Evolutionary conservation across 352 stramenopile genomes (phyloP), one percentile per base, ranked within the genome.

Genomic region (Phytophthora crassamura): DNA sequence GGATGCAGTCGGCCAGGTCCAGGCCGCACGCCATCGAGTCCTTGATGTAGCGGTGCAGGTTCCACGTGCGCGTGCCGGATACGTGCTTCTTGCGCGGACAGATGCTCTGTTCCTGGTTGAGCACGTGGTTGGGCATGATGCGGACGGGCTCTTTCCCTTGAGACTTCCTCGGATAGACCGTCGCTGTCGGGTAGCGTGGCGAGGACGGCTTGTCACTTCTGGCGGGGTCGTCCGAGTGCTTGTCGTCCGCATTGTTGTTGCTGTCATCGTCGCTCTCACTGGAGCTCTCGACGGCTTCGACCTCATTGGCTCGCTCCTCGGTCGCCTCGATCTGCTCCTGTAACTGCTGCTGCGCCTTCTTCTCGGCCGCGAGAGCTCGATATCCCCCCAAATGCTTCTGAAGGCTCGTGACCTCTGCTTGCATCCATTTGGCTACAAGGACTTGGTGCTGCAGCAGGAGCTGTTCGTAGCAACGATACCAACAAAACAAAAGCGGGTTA

Each of bases 11-110:
- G 33, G 57, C 42, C 14, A 90, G 45, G 48, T 93, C 82, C 4
- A 90, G 49, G 0, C 80, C 80, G 12, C 54, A 64, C 18, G 81
- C 78, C 67, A 91, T 79, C 2, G 81, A 89, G 47, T 86, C 65
- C 51, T 93, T 91, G 72, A 90, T 89, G 43, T 87, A 72, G 16
- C 76, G 73, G 49, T 93, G 84, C 39, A 90, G 65, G 32, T 90
- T 78, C 83, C 83, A 91, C 30, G 78, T 88, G 5, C 78, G 69
- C 6, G 82, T 85, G 20, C 84, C 80, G 10, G 78, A 75, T 3
- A 65, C 58, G 56, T 90, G 80, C 58, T 88, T 86, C 55, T 80
- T 87, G 20, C 69, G 74, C 20, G 81, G 72, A 16, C 74, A 78
- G 14, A 93, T 73, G 40, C 80, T 82, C 33, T 72, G 78, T 20